A percentile compares a stretch with the other conserved stretches of the same genome.
Conservation (phyloP, 2,329 filamentous ascomycete genomes). For the Trichoderma endophyticum region DNA sequence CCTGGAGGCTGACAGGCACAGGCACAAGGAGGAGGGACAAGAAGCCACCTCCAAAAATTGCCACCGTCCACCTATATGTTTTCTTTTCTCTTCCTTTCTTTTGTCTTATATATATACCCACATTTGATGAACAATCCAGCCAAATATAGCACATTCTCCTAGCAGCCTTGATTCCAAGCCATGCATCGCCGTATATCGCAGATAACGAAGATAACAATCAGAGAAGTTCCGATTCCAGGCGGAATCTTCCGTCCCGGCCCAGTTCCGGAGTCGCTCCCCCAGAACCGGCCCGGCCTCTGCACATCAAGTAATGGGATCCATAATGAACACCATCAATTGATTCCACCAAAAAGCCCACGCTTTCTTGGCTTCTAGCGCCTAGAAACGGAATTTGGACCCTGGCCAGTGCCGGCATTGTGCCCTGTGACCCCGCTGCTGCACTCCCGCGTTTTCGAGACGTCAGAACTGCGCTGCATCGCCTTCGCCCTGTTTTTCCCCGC, state of each 20-base stretch:
- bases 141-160: neutral
- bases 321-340: neutral
- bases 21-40: neutral
- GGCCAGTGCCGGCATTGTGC: neutral
- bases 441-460: neutral
- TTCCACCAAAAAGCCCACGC: neutral
- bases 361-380: neutral
- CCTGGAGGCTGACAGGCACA: slow-evolving; percentile 1
- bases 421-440: neutral
- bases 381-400: neutral
- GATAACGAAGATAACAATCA: neutral
- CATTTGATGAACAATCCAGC: neutral
- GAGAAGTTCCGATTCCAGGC: neutral
- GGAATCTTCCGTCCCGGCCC: neutral
- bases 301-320: neutral
- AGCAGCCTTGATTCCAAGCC: neutral
- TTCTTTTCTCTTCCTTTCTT: neutral
- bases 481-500: neutral
- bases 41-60: neutral
- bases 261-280: neutral
- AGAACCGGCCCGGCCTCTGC: slow-evolving; percentile 7
- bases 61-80: neutral
- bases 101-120: slow-evolving; percentile 12
- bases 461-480: neutral
- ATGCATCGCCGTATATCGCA: neutral